Base-by-base conservation (phyloP, 805 yeast species). In the Barnettozyma pratensis region DNA sequence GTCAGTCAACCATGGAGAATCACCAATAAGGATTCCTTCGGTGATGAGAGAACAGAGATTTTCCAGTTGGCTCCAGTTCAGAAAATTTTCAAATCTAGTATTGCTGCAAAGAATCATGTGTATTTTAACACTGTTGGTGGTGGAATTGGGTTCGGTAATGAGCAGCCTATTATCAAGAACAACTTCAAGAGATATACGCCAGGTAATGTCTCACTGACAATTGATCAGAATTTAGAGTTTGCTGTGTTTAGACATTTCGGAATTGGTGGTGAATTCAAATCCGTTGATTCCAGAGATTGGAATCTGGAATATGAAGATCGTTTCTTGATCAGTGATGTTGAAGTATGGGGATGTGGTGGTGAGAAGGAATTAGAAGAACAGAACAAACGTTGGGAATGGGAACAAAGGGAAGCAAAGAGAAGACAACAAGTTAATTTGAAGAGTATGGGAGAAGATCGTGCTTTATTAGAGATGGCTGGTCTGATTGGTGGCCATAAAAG, bases 331-430 rank as follows among this genome's bases (percentile, higher is more conserved):
- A 79, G 82, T 5, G 91, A 85, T 54, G 68, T 91, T 28, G 97
- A 91, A 61, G 96, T 90, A 0, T 87, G 94, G 91, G 98, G 98
- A 0, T 77, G 89, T 49, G 98, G 97, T 1, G 80, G 87, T 7
- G 80, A 77, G 8, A 79, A 82, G 51, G 96, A 88, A 55, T 68
- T 90, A 42, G 83, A 77, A 31, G 91, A 85, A 52, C 97, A 91
- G 66, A 71, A 75, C 41, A 79, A 77, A 57, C 77, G 77, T 51
- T 86, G 96, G 94, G 90, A 84, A 57, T 90, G 97, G 97, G 97
- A 92, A 61, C 85, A 84, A 60, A 72, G 80, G 43, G 96, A 89
- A 62, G 96, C 96, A 0, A 77, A 81, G 56, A 83, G 89, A 36
- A 72, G 97, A 45, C 85, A 84, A 57, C 73, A 78, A 30, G 77